A percentile compares a stretch with the other conserved stretches of the same genome.
These are phyloP conservation scores for Penicillium griseofulvum DNA, from an alignment of 2,329 filamentous ascomycete species.

Conservation along the genomic window DNA sequence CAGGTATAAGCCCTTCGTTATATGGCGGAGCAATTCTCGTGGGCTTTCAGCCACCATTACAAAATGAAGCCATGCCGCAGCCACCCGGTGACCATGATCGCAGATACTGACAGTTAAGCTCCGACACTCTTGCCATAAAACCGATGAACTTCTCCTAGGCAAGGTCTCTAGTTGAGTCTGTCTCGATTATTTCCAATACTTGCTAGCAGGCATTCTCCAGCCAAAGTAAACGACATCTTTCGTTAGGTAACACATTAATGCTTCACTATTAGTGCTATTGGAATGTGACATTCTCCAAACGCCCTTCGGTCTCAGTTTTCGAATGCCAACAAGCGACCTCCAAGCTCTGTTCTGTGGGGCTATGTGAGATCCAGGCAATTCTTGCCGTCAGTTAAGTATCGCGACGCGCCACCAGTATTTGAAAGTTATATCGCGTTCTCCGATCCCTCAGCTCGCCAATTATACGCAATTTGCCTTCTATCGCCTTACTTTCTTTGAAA, in stretches of 20 bases:
- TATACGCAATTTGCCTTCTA: not conserved
- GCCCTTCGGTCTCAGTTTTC: slow-evolving; percentile 10
- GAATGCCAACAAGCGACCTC: slow-evolving; percentile 13
- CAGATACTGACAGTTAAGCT: not conserved
- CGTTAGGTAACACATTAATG: slow-evolving; percentile 5
- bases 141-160: no score
- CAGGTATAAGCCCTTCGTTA: not conserved
- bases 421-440: slow-evolving; percentile 4
- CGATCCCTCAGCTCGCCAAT: not conserved
- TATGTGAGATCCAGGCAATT: not conserved
- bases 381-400: slow-evolving; percentile 18
- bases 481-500: slow-evolving; percentile 15
- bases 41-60: not conserved
- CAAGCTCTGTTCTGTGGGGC: slow-evolving; percentile 9
- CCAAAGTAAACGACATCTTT: slow-evolving; percentile 4
- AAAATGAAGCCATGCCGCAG: not conserved
- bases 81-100: not conserved
- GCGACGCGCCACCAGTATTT: slow-evolving; percentile 14
- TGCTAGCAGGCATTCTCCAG: slow-evolving; percentile 11
- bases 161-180: not conserved
- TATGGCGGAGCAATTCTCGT: not conserved
- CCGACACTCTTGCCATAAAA: not conserved
- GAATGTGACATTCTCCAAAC: slow-evolving; percentile 25
- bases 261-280: slow-evolving; percentile 4
- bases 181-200: not conserved